Evolutionary conservation across 306 rosid species (phyloP).

Genomic region (Lathyrus oleraceus): DNA sequence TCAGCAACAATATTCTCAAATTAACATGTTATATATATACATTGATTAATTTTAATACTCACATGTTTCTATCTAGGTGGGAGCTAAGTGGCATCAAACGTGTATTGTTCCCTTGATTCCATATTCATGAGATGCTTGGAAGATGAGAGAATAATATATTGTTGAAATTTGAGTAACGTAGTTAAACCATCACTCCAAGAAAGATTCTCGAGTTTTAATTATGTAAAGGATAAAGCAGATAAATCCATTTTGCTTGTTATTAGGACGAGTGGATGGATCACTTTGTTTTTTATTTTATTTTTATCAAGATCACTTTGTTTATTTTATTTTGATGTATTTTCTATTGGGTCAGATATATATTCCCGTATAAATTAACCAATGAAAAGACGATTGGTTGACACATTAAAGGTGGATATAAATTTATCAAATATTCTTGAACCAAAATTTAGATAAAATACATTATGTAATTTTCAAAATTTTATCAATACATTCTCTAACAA

Average conservation of each 20-base stretch:
- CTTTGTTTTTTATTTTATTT: conserved; percentile 13
- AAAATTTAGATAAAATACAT: no score
- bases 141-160: conserved; percentile 44
- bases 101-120: conserved; percentile 71
- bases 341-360: conserved; percentile 37
- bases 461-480: no score
- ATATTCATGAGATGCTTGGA: conserved; percentile 42
- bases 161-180: conserved; percentile 39
- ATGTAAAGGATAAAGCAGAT: conserved; percentile 42
- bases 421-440: conserved; percentile 28
- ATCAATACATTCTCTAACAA: no score
- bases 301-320: conserved; percentile 26
- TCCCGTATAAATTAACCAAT: conserved; percentile 28
- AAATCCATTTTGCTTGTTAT: conserved; percentile 35
- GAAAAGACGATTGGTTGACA: conserved; percentile 55
- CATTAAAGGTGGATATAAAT: conserved; percentile 40
- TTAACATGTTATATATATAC: no score
- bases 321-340: conserved; percentile 5
- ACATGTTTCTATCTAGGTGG: conserved; percentile 43
- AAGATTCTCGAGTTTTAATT: conserved; percentile 39
- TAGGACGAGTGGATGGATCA: conserved; percentile 32
- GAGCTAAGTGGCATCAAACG: conserved; percentile 30
- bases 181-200: conserved; percentile 38
- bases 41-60: neutral
- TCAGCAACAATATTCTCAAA: no score